These are phyloP conservation scores for Neonectria sp. DNA, from an alignment of 2,329 filamentous ascomycete genomes.

Conservation along the genomic window DNA sequence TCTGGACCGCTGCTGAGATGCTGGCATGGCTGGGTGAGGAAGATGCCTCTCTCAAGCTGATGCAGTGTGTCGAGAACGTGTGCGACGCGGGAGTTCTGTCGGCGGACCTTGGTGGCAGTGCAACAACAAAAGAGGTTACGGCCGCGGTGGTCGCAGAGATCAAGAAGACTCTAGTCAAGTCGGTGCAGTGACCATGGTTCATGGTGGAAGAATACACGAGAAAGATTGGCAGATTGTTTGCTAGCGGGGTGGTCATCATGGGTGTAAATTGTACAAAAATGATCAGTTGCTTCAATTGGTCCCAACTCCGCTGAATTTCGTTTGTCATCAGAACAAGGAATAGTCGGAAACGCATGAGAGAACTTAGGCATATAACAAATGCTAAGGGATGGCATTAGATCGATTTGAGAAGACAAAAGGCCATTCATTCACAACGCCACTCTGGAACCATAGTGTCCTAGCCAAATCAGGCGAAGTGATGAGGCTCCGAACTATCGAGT, in stretches of 20 bases:
- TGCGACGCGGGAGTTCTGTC: slow-evolving; percentile 67
- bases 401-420: background rate
- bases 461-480: background rate
- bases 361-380: no score
- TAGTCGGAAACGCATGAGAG: no score
- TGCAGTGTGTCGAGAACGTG: slow-evolving; percentile 68
- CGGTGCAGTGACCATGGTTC: background rate
- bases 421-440: background rate
- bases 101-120: slow-evolving; percentile 66
- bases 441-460: background rate
- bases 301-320: no score
- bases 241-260: background rate
- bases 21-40: slow-evolving; percentile 70
- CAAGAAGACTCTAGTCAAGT: slow-evolving; percentile 39
- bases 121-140: slow-evolving; percentile 55
- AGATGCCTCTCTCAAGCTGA: slow-evolving; percentile 63
- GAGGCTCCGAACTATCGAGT: background rate
- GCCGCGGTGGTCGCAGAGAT: slow-evolving; percentile 50
- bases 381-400: no score
- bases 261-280: background rate
- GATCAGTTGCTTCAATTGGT: background rate
- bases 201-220: background rate
- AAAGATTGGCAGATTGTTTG: background rate
- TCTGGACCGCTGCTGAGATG: slow-evolving; percentile 74
- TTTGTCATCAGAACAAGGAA: no score